A percentile compares a stretch with the other conserved stretches of the same genome.
These are phyloP conservation scores for Sporisorium graminicola DNA, from an alignment of 1,284 basidiomycete species.

Conservation along the genomic window DNA sequence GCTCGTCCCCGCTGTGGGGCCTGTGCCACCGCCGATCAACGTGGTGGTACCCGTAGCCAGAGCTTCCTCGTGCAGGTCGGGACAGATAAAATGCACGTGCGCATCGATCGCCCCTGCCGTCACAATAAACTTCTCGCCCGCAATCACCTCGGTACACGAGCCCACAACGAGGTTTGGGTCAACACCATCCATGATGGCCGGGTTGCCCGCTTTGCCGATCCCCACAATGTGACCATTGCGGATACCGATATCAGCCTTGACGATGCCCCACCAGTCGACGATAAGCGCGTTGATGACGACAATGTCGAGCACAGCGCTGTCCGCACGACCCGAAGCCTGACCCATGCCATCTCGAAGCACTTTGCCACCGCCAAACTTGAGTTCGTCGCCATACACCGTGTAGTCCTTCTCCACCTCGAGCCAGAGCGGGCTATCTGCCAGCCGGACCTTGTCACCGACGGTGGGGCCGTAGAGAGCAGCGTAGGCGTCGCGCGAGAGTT, in stretches of 20 bases:
- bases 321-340: slow-evolving; percentile 82
- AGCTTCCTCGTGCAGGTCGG: slow-evolving; percentile 80
- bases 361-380: slow-evolving; percentile 89
- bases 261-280: slow-evolving; percentile 93
- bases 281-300: slow-evolving; percentile 96
- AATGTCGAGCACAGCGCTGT: slow-evolving; percentile 82
- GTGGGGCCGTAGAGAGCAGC: slow-evolving; percentile 79
- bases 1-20: slow-evolving; percentile 87
- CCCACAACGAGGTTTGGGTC: slow-evolving; percentile 75
- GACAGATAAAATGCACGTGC: slow-evolving; percentile 86
- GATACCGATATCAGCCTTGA: slow-evolving; percentile 98
- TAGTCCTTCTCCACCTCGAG: slow-evolving; percentile 90
- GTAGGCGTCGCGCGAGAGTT: slow-evolving; percentile 60
- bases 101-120: slow-evolving; percentile 94
- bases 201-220: slow-evolving; percentile 97
- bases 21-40: slow-evolving; percentile 76
- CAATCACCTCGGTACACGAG: slow-evolving; percentile 76
- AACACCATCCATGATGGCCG: slow-evolving; percentile 89
- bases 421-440: slow-evolving; percentile 93
- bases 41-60: slow-evolving; percentile 73
- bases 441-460: slow-evolving; percentile 84
- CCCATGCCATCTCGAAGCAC: slow-evolving; percentile 73
- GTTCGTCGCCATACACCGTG: slow-evolving; percentile 88
- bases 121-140: slow-evolving; percentile 91
- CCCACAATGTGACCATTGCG: slow-evolving; percentile 85